A percentile compares a stretch with the other conserved stretches of the same genome.
Evolutionary conservation across 2,329 filamentous ascomycete genomes (phyloP).

Genomic region (Rosellinia necatrix): DNA sequence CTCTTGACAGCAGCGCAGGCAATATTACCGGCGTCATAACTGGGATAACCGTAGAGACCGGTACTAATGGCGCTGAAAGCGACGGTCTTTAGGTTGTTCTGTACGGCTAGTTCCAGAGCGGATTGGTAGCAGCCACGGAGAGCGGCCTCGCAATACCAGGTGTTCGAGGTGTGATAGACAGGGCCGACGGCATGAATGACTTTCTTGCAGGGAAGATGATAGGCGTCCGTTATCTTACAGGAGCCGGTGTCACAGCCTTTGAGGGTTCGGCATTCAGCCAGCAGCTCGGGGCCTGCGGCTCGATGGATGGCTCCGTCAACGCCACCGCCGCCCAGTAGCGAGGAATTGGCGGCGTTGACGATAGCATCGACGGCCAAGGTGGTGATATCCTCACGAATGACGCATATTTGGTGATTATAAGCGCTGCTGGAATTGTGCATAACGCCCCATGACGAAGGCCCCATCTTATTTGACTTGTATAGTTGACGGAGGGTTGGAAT

Average conservation of each 20-base stretch:
- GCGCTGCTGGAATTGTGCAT: slow-evolving; percentile 33
- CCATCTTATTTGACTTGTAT: slow-evolving; percentile 63
- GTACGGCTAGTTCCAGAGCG: slow-evolving; percentile 73
- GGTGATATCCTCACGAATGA: slow-evolving; percentile 82
- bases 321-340: slow-evolving; percentile 84
- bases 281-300: slow-evolving; percentile 72
- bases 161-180: slow-evolving; percentile 60
- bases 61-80: slow-evolving; percentile 88
- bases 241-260: slow-evolving; percentile 75
- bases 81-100: slow-evolving; percentile 69
- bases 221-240: slow-evolving; percentile 82
- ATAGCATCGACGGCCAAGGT: slow-evolving; percentile 77
- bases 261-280: slow-evolving; percentile 72
- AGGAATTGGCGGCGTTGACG: slow-evolving; percentile 87
- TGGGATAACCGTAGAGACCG: slow-evolving; percentile 88
- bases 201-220: slow-evolving; percentile 73
- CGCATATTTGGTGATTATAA: slow-evolving; percentile 72
- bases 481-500: slow-evolving; percentile 68
- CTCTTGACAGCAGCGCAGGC: slow-evolving; percentile 65
- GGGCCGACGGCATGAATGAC: slow-evolving; percentile 94
- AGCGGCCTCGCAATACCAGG: slow-evolving; percentile 51
- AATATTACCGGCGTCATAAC: slow-evolving; percentile 69
- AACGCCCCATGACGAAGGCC: slow-evolving; percentile 28
- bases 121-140: slow-evolving; percentile 69
- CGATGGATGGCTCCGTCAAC: slow-evolving; percentile 87